Conservation (phyloP, 2,329 filamentous ascomycete genomes). For the Trichoderma afroharzianum region DNA sequence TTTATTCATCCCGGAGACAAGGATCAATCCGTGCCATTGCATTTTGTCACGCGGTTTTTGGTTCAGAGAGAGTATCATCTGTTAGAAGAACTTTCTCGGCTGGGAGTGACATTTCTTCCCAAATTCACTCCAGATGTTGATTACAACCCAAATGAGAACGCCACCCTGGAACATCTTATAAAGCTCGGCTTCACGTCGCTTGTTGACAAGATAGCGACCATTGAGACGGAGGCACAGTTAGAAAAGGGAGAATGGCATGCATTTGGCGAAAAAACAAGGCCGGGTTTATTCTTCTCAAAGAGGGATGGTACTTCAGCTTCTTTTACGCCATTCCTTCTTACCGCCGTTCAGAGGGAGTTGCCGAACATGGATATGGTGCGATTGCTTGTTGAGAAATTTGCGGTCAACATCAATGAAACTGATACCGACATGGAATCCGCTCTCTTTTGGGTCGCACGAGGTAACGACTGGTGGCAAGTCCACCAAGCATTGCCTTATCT, state of each 20-base stretch:
- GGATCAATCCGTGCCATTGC: neutral
- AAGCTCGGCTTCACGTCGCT: constrained; percentile 20
- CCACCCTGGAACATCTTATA: constrained; percentile 15
- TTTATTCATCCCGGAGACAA: neutral
- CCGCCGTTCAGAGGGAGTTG: constrained; percentile 28
- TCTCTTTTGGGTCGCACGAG: constrained; percentile 18
- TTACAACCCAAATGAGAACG: neutral
- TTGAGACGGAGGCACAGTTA: constrained; percentile 16
- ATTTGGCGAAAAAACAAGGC: constrained; percentile 18
- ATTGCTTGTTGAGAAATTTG: constrained; percentile 33
- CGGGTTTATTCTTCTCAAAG: constrained; percentile 22
- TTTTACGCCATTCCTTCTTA: constrained; percentile 23
- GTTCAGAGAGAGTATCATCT: constrained; percentile 23
- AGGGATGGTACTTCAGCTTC: neutral
- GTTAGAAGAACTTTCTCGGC: constrained; percentile 20
- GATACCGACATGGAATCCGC: constrained; percentile 16
- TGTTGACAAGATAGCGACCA: constrained; percentile 21
- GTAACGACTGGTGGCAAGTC: constrained; percentile 24
- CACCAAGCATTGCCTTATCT: constrained; percentile 25
- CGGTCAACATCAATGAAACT: constrained; percentile 30
- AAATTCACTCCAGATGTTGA: neutral
- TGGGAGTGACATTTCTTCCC: constrained; percentile 20
- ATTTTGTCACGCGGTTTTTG: constrained; percentile 9
- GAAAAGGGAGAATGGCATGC: constrained; percentile 22
- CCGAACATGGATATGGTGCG: constrained; percentile 36